These are phyloP conservation scores for Podosphaera xanthii DNA, from an alignment of 2,329 filamentous ascomycete species.

Conservation along the genomic window DNA sequence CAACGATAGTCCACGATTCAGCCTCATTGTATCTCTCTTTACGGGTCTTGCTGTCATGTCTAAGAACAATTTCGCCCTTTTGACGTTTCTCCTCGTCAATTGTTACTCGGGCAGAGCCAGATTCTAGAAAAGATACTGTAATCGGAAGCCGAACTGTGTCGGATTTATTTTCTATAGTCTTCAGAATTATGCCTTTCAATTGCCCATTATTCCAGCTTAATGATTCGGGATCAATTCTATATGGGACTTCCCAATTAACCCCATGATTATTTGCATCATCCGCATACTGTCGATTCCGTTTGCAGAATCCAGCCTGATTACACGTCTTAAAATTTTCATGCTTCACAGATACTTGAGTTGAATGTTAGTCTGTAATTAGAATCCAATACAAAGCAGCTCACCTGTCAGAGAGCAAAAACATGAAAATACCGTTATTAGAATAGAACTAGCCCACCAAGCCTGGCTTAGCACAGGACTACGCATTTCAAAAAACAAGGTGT, in stretches of 20 bases:
- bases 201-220: conserved; percentile 58
- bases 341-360: conserved; percentile 51
- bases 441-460: conserved; percentile 11
- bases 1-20: conserved; percentile 66
- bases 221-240: conserved; percentile 48
- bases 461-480: too few species aligned
- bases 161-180: conserved; percentile 41
- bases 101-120: conserved; percentile 65
- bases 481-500: too few species aligned
- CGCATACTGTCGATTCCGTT: conserved; percentile 76
- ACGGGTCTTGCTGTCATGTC: conserved; percentile 60
- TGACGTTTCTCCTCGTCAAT: conserved; percentile 80
- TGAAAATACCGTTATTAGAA: conserved; percentile 27
- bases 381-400: conserved; percentile 19
- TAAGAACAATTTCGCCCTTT: conserved; percentile 70
- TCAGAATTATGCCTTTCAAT: conserved; percentile 60
- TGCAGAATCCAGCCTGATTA: conserved; percentile 88
- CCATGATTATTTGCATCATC: conserved; percentile 46
- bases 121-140: conserved; percentile 71
- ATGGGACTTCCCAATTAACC: conserved; percentile 56
- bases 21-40: conserved; percentile 93
- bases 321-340: conserved; percentile 96
- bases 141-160: conserved; percentile 61
- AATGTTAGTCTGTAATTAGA: conserved; percentile 4
- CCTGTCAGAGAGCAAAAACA: conserved; percentile 41